Evolutionary conservation across 1,139 yeast species (phyloP).

Genomic region (Yamadazyma sp.): DNA sequence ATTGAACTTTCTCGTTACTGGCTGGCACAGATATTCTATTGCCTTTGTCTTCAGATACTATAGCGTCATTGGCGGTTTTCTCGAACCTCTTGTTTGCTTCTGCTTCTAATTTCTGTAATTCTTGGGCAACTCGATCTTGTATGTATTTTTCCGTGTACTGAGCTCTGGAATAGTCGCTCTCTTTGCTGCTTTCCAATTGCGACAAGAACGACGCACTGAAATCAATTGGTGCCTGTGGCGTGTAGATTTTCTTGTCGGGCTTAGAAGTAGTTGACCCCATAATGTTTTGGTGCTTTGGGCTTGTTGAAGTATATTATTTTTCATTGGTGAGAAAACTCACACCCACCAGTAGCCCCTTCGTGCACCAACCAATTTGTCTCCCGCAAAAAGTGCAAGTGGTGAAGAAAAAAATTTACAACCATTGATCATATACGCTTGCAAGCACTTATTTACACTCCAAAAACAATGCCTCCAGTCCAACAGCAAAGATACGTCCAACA

Average conservation of each 20-base stretch:
- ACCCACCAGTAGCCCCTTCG: too few species aligned
- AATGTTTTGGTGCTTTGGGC: neutral
- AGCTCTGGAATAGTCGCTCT: conserved; percentile 79
- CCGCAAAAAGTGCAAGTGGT: too few species aligned
- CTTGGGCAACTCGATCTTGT: conserved; percentile 72
- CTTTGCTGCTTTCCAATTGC: conserved; percentile 70
- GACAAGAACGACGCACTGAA: conserved; percentile 68
- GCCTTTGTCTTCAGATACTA: conserved; percentile 32
- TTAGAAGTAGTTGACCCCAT: conserved; percentile 62
- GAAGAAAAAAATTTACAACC: conserved; percentile 2
- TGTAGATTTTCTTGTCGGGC: conserved; percentile 64
- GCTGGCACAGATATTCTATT: conserved; percentile 29
- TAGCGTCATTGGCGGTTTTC: conserved; percentile 45
- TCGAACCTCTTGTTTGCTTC: conserved; percentile 60
- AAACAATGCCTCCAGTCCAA: conserved; percentile 79
- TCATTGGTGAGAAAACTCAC: conserved; percentile 3
- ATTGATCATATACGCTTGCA: neutral
- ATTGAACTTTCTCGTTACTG: conserved; percentile 39
- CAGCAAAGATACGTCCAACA: conserved; percentile 71
- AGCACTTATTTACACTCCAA: neutral
- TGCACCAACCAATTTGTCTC: neutral
- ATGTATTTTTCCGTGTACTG: conserved; percentile 78
- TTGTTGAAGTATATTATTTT: neutral
- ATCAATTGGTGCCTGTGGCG: conserved; percentile 74
- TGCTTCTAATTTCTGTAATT: conserved; percentile 60